phyloP scores from a whole-genome alignment of 2,329 filamentous ascomycete species.

The Ilyonectria destructans region DNA sequence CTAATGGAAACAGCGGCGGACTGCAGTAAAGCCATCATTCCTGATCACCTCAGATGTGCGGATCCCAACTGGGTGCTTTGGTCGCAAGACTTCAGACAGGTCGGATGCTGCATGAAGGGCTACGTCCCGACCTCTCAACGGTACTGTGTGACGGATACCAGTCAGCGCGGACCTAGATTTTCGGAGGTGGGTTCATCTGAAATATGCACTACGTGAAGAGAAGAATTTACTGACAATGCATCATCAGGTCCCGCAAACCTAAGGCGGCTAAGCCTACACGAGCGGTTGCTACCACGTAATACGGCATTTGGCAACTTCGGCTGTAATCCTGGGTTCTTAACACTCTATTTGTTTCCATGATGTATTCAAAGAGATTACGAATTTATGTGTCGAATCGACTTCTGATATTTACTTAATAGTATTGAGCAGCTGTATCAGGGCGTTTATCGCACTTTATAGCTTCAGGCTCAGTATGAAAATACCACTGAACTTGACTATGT shows the following conservation, averaged over 20 bases:
- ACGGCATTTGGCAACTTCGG: neutral
- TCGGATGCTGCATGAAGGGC: conserved; percentile 33
- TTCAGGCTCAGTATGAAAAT: too few species aligned
- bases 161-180: neutral
- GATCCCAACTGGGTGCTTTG: conserved; percentile 31
- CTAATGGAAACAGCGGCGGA: conserved; percentile 26
- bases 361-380: neutral
- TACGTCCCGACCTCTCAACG: conserved; percentile 28
- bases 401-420: neutral
- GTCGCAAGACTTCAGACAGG: conserved; percentile 26
- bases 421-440: too few species aligned
- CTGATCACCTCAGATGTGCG: conserved; percentile 27
- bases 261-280: neutral
- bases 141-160: conserved; percentile 23
- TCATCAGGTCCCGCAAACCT: conserved; percentile 11
- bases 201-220: neutral
- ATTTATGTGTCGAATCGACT: neutral
- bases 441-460: too few species aligned
- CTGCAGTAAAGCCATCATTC: conserved; percentile 27
- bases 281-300: neutral
- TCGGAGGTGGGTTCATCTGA: neutral
- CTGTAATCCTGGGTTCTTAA: neutral
- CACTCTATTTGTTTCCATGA: neutral
- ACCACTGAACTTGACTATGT: too few species aligned
- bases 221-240: neutral